Base-by-base conservation (phyloP, 2,329 filamentous ascomycete genomes). In the Colletotrichum plurivorum region DNA sequence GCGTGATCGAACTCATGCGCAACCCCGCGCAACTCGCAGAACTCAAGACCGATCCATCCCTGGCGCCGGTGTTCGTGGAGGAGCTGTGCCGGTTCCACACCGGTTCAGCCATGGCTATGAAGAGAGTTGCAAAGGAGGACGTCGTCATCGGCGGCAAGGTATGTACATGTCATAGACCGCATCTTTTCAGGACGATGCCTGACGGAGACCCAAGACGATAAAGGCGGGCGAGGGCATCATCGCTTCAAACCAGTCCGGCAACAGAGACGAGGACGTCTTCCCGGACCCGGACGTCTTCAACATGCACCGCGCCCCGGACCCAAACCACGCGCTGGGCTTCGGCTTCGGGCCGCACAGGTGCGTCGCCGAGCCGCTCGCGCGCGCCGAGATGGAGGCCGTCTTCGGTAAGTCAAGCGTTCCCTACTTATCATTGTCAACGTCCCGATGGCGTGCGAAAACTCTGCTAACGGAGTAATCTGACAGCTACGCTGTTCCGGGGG, bases 1-100 rank as follows among this genome's bases (percentile, higher is more conserved):
- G 84, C 12, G 76, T 85, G 9, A 77, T 84, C 0, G 83, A 81
- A 4, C 79, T 86, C 5, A 75, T 82, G 16, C 78, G 84, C 61
- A 76, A 86, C 53, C 83, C 84, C 0, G 63, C 74, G 1, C 84
- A 85, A 70, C 77, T 85, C 2, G 76, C 73, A 0, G 78, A 82
- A 45, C 75, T 86, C 1, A 83, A 82, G 63, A 69, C 73, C 4
- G 73, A 84, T 43, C 81, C 83, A 0, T 76, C 75, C 0, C 78
- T 82, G 15, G 75, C 79, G 1, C 73, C 63, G 3, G 63, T 71
- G 0, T 85, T 87, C 49, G 84, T 87, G 0, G 80, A 84, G 51
- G 85, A 87, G 73, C 78, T 87, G 1, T 85, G 82, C 70, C 78
- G 84, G 7, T 87, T 78, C 70, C 84, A 86, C 70, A 85, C 83